Percentiles rank a stretch among this genome's conserved stretches.
Evolutionary conservation across 2,329 filamentous ascomycete species (phyloP).

Genomic region (Mariannaea elegans): DNA sequence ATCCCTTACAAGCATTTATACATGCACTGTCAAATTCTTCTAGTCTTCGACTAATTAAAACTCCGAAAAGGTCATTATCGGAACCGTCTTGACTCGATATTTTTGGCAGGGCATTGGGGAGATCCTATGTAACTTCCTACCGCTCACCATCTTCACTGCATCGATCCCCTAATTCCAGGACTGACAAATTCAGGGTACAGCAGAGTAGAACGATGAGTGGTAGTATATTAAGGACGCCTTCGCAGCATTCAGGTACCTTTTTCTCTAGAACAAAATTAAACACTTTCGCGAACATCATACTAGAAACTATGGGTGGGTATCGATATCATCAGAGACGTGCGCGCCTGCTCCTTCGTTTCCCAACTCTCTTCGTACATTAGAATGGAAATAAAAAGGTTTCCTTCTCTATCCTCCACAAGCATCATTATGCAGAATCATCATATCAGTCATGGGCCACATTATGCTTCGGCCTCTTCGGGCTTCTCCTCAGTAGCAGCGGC

Average conservation of each 20-base stretch:
- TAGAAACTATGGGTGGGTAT: conserved; percentile 41
- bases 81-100: too few species aligned
- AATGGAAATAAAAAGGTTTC: conserved; percentile 9
- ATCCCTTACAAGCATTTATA: too few species aligned
- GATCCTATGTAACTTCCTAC: too few species aligned
- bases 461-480: conserved; percentile 22
- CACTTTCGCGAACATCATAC: conserved; percentile 19
- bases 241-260: conserved; percentile 19
- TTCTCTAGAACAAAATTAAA: conserved; percentile 15
- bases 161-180: too few species aligned
- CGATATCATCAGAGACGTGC: conserved; percentile 43
- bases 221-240: conserved; percentile 4
- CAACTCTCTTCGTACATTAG: conserved; percentile 27
- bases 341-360: conserved; percentile 43
- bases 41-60: too few species aligned
- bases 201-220: not conserved
- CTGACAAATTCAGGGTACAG: not conserved
- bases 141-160: too few species aligned
- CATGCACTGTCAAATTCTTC: too few species aligned
- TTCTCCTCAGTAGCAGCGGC: conserved; percentile 9
- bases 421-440: conserved; percentile 10
- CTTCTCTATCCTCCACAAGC: conserved; percentile 21
- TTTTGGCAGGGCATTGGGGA: too few species aligned
- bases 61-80: too few species aligned
- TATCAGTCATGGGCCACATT: conserved; percentile 1